Conservation (phyloP, 1,139 yeast genomes). For the Suhomyces bribrorum region DNA sequence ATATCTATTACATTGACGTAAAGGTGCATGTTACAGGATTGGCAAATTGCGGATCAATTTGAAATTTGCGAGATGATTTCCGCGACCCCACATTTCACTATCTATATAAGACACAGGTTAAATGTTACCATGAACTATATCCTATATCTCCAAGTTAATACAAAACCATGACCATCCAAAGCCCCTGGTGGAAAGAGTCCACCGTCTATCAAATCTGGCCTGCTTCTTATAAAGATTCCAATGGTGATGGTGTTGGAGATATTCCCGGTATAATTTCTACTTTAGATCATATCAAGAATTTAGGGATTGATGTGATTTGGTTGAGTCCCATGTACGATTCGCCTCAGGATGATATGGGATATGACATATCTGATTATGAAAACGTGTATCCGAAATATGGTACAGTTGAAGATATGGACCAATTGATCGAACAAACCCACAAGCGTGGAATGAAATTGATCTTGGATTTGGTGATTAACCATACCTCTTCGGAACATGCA, state of each 20-base stretch:
- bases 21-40: too few relatives aligned
- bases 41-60: constrained; percentile 3
- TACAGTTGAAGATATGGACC: constrained; percentile 24
- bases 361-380: constrained; percentile 27
- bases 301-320: constrained; percentile 28
- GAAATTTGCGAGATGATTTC: constrained; percentile 8
- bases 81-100: constrained; percentile 8
- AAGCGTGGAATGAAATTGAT: constrained; percentile 25
- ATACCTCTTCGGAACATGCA: constrained; percentile 24
- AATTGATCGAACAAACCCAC: constrained; percentile 21
- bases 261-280: constrained; percentile 26
- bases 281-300: constrained; percentile 23
- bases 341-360: constrained; percentile 30
- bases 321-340: constrained; percentile 28
- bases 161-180: constrained; percentile 9
- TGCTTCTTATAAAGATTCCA: constrained; percentile 28
- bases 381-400: constrained; percentile 26
- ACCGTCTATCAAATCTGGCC: constrained; percentile 30
- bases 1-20: too few relatives aligned
- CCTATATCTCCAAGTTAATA: neutral
- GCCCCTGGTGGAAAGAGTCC: constrained; percentile 27
- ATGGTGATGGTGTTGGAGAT: constrained; percentile 29
- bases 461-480: constrained; percentile 28
- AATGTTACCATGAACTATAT: neutral
- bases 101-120: constrained; percentile 1